These are phyloP conservation scores for Irpex sp. DNA, from an alignment of 1,284 basidiomycete species.

Conservation along the genomic window DNA sequence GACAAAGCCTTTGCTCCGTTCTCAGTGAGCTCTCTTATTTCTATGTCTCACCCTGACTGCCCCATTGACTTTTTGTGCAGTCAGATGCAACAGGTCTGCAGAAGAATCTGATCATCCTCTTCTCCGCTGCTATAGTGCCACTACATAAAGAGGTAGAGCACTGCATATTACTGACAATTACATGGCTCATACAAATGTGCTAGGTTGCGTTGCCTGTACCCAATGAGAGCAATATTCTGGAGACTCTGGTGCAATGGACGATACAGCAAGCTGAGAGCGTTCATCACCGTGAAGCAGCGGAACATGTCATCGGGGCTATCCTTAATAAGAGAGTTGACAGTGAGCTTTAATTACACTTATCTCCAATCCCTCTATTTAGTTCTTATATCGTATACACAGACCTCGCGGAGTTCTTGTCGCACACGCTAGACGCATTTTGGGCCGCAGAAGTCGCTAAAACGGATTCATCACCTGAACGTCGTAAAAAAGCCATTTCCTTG, in stretches of 20 bases:
- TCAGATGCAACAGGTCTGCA: constrained; percentile 41
- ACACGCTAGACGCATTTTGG: constrained; percentile 43
- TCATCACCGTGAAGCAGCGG: constrained; percentile 55
- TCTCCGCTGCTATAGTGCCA: constrained; percentile 61
- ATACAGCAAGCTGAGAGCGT: constrained; percentile 45
- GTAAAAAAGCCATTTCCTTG: constrained; percentile 52
- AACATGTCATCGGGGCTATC: constrained; percentile 63
- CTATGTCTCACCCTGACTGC: not conserved
- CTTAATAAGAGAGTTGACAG: constrained; percentile 76
- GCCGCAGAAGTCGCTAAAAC: constrained; percentile 36
- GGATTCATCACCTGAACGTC: constrained; percentile 29
- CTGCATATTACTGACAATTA: not conserved
- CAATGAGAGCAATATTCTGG: constrained; percentile 49
- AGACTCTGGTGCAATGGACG: constrained; percentile 56
- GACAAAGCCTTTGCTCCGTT: constrained; percentile 42
- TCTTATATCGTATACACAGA: constrained; percentile 15
- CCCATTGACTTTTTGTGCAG: constrained; percentile 29
- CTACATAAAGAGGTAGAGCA: constrained; percentile 61
- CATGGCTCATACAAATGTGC: not conserved
- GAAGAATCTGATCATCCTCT: constrained; percentile 63
- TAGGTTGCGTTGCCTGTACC: constrained; percentile 48
- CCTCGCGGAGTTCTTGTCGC: constrained; percentile 23
- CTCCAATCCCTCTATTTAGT: not conserved
- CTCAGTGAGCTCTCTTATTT: constrained; percentile 30
- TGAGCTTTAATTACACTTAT: constrained; percentile 23